phyloP scores from a whole-genome alignment of 2,329 filamentous ascomycete species.

The Hymenoscyphus albidus region DNA sequence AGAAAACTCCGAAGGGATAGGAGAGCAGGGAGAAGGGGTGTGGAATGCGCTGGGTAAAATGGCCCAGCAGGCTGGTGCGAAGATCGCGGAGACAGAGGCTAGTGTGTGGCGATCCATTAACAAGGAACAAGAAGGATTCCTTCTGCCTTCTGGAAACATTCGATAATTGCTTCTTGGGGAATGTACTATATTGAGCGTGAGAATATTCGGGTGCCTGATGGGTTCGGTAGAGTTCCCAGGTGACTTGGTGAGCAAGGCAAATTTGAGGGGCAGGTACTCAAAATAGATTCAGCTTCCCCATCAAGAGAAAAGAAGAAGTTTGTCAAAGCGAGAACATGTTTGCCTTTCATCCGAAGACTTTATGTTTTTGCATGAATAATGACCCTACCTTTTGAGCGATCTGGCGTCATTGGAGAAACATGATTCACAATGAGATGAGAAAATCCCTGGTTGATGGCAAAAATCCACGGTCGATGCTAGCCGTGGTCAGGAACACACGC shows the following conservation, averaged over 20 bases:
- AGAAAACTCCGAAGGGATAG: slow-evolving; percentile 4
- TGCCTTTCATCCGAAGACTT: slow-evolving; percentile 12
- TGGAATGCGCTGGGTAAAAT: slow-evolving; percentile 57
- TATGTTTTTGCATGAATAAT: slow-evolving; percentile 24
- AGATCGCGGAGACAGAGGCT: slow-evolving; percentile 54
- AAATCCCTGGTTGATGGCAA: slow-evolving; percentile 13
- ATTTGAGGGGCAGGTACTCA: slow-evolving; percentile 8
- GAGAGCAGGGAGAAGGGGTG: slow-evolving; percentile 40
- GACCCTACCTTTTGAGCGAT: slow-evolving; percentile 12
- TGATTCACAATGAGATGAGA: slow-evolving; percentile 22
- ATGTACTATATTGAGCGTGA: neutral
- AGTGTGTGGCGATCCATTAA: slow-evolving; percentile 63
- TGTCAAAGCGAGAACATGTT: slow-evolving; percentile 10
- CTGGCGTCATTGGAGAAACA: slow-evolving; percentile 26
- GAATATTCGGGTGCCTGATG: neutral
- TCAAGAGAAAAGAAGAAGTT: slow-evolving; percentile 11
- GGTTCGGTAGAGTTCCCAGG: neutral
- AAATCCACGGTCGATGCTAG: slow-evolving; percentile 14
- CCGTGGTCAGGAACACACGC: slow-evolving; percentile 5
- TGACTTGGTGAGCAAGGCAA: neutral
- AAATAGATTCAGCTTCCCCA: slow-evolving; percentile 22
- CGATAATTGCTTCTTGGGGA: slow-evolving; percentile 16
- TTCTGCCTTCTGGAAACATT: slow-evolving; percentile 13
- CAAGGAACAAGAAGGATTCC: slow-evolving; percentile 37
- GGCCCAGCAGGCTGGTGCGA: slow-evolving; percentile 53